These are phyloP conservation scores for Gymnopilus dilepis DNA, from an alignment of 768 basidiomycete species.

Conservation along the genomic window DNA sequence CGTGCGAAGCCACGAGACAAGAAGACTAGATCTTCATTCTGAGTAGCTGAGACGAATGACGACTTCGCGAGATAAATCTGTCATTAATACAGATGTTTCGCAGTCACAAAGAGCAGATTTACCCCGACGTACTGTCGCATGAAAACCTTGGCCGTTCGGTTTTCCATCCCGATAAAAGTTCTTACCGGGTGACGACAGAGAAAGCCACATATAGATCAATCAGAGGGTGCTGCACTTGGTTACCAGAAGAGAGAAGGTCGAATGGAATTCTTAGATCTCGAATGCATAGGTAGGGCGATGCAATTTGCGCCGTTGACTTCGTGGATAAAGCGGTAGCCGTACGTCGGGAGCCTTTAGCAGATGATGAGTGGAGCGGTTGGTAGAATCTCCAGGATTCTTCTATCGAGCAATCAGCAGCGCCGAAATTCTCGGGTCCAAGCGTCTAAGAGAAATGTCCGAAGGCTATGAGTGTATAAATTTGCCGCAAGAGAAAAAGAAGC, in stretches of 20 bases:
- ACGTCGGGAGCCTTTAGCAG: slow-evolving; percentile 8
- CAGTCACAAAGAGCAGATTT: slow-evolving; percentile 5
- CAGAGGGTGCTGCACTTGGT: slow-evolving; percentile 12
- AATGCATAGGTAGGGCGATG: not conserved
- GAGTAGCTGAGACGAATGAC: slow-evolving; percentile 8
- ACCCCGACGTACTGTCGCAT: not conserved
- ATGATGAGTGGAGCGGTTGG: slow-evolving; percentile 4
- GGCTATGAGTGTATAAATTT: not conserved
- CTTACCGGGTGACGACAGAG: slow-evolving; percentile 2
- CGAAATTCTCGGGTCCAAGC: slow-evolving; percentile 12
- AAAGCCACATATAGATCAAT: slow-evolving; percentile 17
- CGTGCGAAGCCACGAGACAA: slow-evolving; percentile 16
- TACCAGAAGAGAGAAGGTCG: slow-evolving; percentile 16
- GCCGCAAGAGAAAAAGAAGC: slow-evolving; percentile 2
- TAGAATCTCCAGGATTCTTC: slow-evolving; percentile 9
- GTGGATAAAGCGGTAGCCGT: slow-evolving; percentile 14
- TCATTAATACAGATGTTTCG: slow-evolving; percentile 2
- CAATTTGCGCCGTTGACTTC: slow-evolving; percentile 6
- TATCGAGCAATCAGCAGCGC: slow-evolving; percentile 10
- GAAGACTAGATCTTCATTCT: slow-evolving; percentile 11
- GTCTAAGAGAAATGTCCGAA: slow-evolving; percentile 2
- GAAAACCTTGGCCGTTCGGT: not conserved
- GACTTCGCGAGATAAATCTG: slow-evolving; percentile 4
- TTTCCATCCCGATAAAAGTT: not conserved
- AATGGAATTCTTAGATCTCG: slow-evolving; percentile 14